phyloP scores from a whole-genome alignment of 2,329 filamentous ascomycete genomes.

The Exophiala mesophila region DNA sequence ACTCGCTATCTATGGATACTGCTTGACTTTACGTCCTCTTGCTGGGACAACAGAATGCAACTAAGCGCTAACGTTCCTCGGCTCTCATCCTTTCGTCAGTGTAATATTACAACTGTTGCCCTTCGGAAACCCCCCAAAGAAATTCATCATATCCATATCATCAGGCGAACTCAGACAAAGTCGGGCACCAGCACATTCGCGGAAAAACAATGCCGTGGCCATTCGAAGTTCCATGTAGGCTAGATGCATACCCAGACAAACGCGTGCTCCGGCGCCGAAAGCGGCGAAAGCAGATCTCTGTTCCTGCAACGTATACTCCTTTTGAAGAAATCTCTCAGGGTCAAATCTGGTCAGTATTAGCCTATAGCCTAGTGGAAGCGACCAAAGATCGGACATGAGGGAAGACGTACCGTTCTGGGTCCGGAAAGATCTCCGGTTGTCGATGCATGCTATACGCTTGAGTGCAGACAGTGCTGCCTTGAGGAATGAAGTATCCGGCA shows the following conservation, averaged over 20 bases:
- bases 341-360: background rate
- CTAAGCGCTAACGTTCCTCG: too few relatives aligned
- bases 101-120: constrained; percentile 6
- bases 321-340: constrained; percentile 1
- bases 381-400: too few relatives aligned
- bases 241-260: constrained; percentile 65
- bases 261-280: constrained; percentile 63
- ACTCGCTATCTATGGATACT: too few relatives aligned
- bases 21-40: too few relatives aligned
- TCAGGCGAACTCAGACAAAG: constrained; percentile 1
- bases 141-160: constrained; percentile 14
- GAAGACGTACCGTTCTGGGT: constrained; percentile 31
- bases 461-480: constrained; percentile 48
- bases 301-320: background rate
- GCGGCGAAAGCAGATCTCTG: constrained; percentile 28
- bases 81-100: too few relatives aligned
- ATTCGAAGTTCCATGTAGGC: constrained; percentile 55
- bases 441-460: constrained; percentile 53
- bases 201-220: constrained; percentile 49
- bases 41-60: too few relatives aligned
- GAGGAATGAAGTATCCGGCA: constrained; percentile 43
- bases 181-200: constrained; percentile 26
- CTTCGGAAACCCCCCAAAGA: constrained; percentile 6
- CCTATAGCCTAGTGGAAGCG: background rate
- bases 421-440: constrained; percentile 45